Evolutionary conservation across 345 rosid genomes (phyloP), one percentile per base, ranked within the genome.

Genomic region (Lumnitzera racemosa): DNA sequence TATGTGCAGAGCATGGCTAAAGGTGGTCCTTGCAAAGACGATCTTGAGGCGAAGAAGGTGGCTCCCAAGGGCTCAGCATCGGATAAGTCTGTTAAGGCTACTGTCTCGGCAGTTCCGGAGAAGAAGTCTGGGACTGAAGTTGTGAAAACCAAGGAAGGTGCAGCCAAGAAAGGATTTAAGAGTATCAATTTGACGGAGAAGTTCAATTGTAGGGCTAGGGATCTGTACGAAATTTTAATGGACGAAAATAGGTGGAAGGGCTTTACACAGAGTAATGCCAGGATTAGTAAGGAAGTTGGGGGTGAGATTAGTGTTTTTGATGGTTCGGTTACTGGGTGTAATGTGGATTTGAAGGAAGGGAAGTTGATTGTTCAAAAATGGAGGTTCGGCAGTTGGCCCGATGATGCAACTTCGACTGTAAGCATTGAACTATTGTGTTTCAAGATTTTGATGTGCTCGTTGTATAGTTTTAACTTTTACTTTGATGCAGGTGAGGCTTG

Each of bases 311-410:
- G 82, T 59, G 76, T 94, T 2, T 94, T 94, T 31, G 99, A 94
- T 79, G 99, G 99, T 24, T 88, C 97, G 0, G 99, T 94, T 1
- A 83, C 89, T 0, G 99, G 97, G 15, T 67, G 24, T 49, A 83
- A 81, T 67, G 62, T 90, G 61, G 99, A 90, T 78, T 71, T 94
- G 59, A 83, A 83, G 61, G 97, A 88, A 15, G 96, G 97, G 43
- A 90, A 90, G 69, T 62, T 90, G 81, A 94, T 94, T 70, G 85
- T 85, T 36, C 99, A 94, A 76, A 82, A 79, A 41, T 94, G 99
- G 99, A 74, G 97, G 62, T 88, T 94, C 29, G 97, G 96, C 46
- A 94, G 88, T 68, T 94, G 99, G 99, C 90, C 97, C 58, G 99
- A 94, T 70, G 97, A 96, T 56, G 57, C 83, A 61, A 81, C 81